phyloP scores from a whole-genome alignment of 2,329 filamentous ascomycete species.

The Fusarium sp. region DNA sequence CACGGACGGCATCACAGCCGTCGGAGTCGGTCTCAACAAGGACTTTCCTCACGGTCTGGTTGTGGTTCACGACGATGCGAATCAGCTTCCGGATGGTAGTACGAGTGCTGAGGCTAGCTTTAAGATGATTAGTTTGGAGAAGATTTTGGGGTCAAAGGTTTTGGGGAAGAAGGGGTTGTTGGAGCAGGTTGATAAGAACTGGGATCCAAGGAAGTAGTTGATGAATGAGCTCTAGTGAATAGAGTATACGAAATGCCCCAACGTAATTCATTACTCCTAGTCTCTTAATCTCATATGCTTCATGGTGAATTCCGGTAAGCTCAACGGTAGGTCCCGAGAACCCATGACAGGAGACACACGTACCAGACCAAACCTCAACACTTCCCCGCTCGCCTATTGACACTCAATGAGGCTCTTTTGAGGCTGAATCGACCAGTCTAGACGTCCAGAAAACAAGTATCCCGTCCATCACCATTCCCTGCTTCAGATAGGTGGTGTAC shows the following conservation, averaged over 20 bases:
- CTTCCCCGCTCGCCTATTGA: background rate
- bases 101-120: slow-evolving; percentile 61
- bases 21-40: slow-evolving; percentile 55
- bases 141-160: slow-evolving; percentile 48
- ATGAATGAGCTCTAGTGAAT: background rate
- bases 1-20: slow-evolving; percentile 62
- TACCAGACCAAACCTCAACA: background rate
- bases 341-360: background rate
- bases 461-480: background rate
- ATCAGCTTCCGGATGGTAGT: slow-evolving; percentile 57
- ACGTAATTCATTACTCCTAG: background rate
- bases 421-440: background rate
- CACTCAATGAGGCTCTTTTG: background rate
- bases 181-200: slow-evolving; percentile 49
- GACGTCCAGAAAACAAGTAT: background rate
- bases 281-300: background rate
- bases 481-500: background rate
- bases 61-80: slow-evolving; percentile 65
- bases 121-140: slow-evolving; percentile 58
- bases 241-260: background rate
- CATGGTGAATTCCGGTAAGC: background rate
- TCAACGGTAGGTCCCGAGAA: background rate
- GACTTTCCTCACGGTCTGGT: slow-evolving; percentile 57
- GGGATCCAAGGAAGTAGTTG: slow-evolving; percentile 50
- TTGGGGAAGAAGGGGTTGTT: slow-evolving; percentile 44